A percentile compares a stretch with the other conserved stretches of the same genome.
These are phyloP conservation scores for Dactylellina leptospora DNA, from an alignment of 2,329 filamentous ascomycete species.

Conservation along the genomic window DNA sequence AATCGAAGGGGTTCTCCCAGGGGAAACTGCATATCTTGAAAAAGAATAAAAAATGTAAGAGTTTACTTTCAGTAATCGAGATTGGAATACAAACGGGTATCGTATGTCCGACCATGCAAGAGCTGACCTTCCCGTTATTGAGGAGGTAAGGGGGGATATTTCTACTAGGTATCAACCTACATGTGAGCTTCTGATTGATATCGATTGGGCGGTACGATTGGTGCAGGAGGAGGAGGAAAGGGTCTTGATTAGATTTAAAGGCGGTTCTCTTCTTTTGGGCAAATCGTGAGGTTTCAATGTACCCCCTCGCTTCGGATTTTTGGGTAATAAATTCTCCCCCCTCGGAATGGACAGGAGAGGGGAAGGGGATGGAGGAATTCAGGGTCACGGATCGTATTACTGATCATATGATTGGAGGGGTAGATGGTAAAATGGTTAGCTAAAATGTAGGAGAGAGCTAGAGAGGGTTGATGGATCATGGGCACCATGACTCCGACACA, in stretches of 20 bases:
- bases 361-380: neutral
- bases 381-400: conserved; percentile 17
- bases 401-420: conserved; percentile 42
- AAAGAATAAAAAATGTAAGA: neutral
- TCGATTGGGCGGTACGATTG: conserved; percentile 43
- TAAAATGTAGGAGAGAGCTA: neutral
- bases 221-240: neutral
- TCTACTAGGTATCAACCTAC: too few relatives aligned
- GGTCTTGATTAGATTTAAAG: too few relatives aligned
- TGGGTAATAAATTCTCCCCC: neutral
- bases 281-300: conserved; percentile 2
- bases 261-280: too few relatives aligned
- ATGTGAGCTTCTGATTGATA: too few relatives aligned
- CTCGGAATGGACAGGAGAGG: conserved; percentile 34
- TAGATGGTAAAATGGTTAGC: neutral
- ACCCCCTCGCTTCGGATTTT: neutral
- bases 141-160: conserved; percentile 7
- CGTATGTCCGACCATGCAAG: neutral
- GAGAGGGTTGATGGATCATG: neutral
- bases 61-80: neutral
- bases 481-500: conserved; percentile 27
- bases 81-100: neutral
- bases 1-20: neutral
- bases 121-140: conserved; percentile 10
- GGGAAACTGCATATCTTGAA: too few relatives aligned